These are phyloP conservation scores for Exophiala spinifera DNA, from an alignment of 2,329 filamentous ascomycete genomes.

Conservation along the genomic window DNA sequence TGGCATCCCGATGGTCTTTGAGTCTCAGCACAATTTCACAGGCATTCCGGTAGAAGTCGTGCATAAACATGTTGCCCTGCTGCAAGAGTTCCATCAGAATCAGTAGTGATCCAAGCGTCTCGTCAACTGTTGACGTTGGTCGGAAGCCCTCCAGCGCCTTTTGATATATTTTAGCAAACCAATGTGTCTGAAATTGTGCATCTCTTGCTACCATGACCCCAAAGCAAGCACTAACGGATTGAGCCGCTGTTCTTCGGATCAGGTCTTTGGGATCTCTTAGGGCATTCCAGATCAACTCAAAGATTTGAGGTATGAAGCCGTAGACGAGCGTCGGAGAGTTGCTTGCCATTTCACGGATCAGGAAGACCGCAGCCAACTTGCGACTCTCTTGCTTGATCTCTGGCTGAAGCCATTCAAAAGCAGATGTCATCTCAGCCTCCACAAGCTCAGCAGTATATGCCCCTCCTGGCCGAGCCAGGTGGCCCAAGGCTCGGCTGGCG, in stretches of 20 bases:
- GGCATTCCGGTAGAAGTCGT: conserved; percentile 83
- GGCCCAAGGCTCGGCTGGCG: conserved; percentile 83
- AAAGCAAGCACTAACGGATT: conserved; percentile 92
- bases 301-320: conserved; percentile 88
- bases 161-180: conserved; percentile 87
- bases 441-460: conserved; percentile 93
- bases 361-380: conserved; percentile 86
- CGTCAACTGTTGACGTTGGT: conserved; percentile 71
- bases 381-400: conserved; percentile 83
- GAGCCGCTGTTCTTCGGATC: conserved; percentile 86
- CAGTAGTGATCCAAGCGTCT: conserved; percentile 88
- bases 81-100: conserved; percentile 89
- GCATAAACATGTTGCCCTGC: conserved; percentile 99
- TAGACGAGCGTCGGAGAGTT: conserved; percentile 96
- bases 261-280: conserved; percentile 84
- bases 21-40: conserved; percentile 91
- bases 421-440: conserved; percentile 93
- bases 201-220: conserved; percentile 94
- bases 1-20: conserved; percentile 85
- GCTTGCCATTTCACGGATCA: conserved; percentile 83
- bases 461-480: conserved; percentile 86
- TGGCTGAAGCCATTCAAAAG: conserved; percentile 93
- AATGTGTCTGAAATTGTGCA: conserved; percentile 76
- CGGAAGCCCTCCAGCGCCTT: conserved; percentile 79
- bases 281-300: conserved; percentile 94